Base-by-base conservation (phyloP, 805 yeast species). In the Metschnikowia shivogae region DNA sequence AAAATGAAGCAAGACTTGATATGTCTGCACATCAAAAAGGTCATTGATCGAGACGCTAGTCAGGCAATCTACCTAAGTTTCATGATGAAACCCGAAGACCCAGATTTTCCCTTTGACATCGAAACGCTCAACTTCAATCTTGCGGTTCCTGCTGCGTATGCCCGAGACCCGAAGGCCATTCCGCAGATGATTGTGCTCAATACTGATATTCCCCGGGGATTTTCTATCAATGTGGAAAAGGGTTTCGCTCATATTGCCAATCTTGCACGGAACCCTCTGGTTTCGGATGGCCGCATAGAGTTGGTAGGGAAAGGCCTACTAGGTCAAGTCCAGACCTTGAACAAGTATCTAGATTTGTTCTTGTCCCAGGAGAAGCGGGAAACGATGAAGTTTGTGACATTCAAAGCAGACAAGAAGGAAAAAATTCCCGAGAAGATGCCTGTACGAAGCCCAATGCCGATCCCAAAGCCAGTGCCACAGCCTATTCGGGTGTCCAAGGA, bases 91-190 rank as follows among this genome's bases (percentile, higher is more conserved):
- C 90, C 90, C 0, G 70, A 82, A 0, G 90, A 84, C 57, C 89
- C 89, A 0, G 85, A 84, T 36, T 85, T 86, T 57, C 84, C 89
- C 0, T 84, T 72, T 56, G 88, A 82, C 43, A 61, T 85, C 27
- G 74, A 72, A 3, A 54, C 59, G n/a, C 67, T 85, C 45, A 72
- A 76, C 40, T 55, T 84, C 28, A 73, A 78, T 36, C 59, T 86
- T 28, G 61, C 70, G 32, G 67, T 85, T 3, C 88, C 92, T 0
- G 56, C 62, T 2, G 64, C 63, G 29, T 85, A 82, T 53, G 89
- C 89, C 0, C 50, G 59, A 26, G 55, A 56, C 13, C 56, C 57
- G n/a, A 62, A 57, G 14, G 59, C 63, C 3, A 49, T 58, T 13
- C 86, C 89, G 1, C 63, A 72, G 12, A 69, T 84, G 4, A 64